Percentiles rank a stretch among this genome's conserved stretches.
Evolutionary conservation across 768 basidiomycete species (phyloP).

Genomic region (Panellus pusillus): DNA sequence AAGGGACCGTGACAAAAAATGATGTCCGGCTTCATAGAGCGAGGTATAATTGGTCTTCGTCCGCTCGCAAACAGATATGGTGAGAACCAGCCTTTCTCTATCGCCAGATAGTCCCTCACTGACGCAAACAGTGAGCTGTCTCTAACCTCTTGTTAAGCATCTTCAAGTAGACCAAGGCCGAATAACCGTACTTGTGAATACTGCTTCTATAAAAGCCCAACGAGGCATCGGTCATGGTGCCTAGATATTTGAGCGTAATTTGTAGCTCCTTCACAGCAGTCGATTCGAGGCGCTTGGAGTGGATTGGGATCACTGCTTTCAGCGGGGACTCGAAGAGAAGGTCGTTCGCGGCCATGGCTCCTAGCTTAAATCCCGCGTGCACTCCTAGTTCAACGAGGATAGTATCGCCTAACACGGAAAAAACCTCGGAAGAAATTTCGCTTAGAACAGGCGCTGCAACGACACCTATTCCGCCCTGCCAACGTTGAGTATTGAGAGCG

Average conservation of each 20-base stretch:
- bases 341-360: constrained; percentile 52
- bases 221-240: constrained; percentile 56
- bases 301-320: constrained; percentile 49
- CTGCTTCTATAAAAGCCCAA: constrained; percentile 65
- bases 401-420: constrained; percentile 52
- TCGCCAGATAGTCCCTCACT: constrained; percentile 61
- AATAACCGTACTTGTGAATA: constrained; percentile 46
- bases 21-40: constrained; percentile 64
- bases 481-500: constrained; percentile 1
- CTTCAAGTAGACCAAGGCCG: not conserved
- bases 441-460: constrained; percentile 53
- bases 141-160: constrained; percentile 28
- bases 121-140: constrained; percentile 59
- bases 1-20: constrained; percentile 68
- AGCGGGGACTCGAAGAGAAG: constrained; percentile 50
- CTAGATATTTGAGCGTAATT: constrained; percentile 63
- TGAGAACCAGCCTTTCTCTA: constrained; percentile 70
- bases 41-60: constrained; percentile 58
- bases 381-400: constrained; percentile 59
- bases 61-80: constrained; percentile 65
- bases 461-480: constrained; percentile 41
- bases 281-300: constrained; percentile 55
- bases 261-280: constrained; percentile 55
- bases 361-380: constrained; percentile 53
- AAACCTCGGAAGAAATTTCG: constrained; percentile 52